Percentiles rank a stretch among this genome's conserved stretches.
Evolutionary conservation across 106 monocot species (phyloP).

Genomic region (Acanthochlamys bracteata): DNA sequence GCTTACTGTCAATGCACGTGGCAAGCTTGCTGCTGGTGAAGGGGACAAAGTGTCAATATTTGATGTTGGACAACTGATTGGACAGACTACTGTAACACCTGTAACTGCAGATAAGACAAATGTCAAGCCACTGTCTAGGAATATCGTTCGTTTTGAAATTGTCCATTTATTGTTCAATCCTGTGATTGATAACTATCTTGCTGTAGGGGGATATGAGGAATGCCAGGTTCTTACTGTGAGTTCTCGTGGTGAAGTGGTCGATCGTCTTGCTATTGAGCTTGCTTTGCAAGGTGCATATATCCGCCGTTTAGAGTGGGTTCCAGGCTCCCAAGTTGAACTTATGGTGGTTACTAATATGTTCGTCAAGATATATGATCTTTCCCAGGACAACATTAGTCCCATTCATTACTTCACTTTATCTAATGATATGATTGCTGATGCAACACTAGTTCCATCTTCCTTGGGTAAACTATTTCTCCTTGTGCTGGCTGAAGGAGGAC

Average conservation of each 20-base stretch:
- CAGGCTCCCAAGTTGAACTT: conserved; percentile 93
- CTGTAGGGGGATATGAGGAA: conserved; percentile 88
- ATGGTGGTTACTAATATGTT: conserved; percentile 93
- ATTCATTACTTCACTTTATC: conserved; percentile 78
- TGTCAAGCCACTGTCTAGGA: conserved; percentile 81
- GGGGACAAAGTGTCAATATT: conserved; percentile 94
- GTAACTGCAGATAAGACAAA: conserved; percentile 83
- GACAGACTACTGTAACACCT: conserved; percentile 57
- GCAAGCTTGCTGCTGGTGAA: conserved; percentile 92
- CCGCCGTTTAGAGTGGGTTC: conserved; percentile 83
- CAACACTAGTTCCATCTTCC: conserved; percentile 67
- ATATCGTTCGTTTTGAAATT: conserved; percentile 94
- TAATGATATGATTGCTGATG: conserved; percentile 80
- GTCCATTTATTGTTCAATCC: conserved; percentile 82
- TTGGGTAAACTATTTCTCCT: conserved; percentile 79
- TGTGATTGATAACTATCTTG: conserved; percentile 77
- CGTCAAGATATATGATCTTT: conserved; percentile 98
- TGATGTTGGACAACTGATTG: conserved; percentile 90
- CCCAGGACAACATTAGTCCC: conserved; percentile 95
- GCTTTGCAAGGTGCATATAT: conserved; percentile 87
- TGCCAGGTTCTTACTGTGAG: conserved; percentile 95
- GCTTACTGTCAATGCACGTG: conserved; percentile 66
- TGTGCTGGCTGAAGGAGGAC: conserved; percentile 74
- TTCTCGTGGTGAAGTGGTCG: conserved; percentile 94
- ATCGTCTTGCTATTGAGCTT: conserved; percentile 97